Base-by-base conservation (phyloP, 2,329 filamentous ascomycete genomes). In the Paramyrothecium roridum region DNA sequence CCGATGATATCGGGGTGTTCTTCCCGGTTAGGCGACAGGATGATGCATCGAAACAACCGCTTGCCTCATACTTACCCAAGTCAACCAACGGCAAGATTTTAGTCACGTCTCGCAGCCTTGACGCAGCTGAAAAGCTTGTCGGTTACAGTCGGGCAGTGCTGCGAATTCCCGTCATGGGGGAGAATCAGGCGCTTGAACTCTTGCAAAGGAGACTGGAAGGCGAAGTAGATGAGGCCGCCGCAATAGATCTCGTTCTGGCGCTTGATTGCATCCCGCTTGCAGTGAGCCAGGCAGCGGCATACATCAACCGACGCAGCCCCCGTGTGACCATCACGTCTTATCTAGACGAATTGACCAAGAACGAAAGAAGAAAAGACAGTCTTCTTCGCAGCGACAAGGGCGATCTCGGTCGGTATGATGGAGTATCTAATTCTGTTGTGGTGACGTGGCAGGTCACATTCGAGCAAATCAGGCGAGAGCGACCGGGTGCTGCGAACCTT, bases 401-500 rank as follows among this genome's bases (percentile, higher is more conserved):
- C 8, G 56, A 61, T 34, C 48, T 56, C 19, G 47, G 55, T 21
- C 43, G 59, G 13, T 8, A 57, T 26, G 49, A 57, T 13, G 26
- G 48, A 11, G 55, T 56, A 3, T 66, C 66, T 0, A 68, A 67
- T 47, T 62, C 66, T n/a, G 52, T 68, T 33, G 52, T 63, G 2
- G 56, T 54, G 49, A 70, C 65, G 20, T 70, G 63, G 66, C 60
- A 65, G 51, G 56, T 70, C 20, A 65, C 59, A 7, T 68, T 70
- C 54, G 59, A 68, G 17, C 52, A 74, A 20, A 72, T 80, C 49
- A 68, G 65, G 13, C 54, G 59, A 2, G 57, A 62, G 43, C 57
- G 65, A 45, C 65, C 59, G 7, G 63, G 64, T 3, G 78, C 77
- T 8, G 69, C 77, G 6, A 62, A 75, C 19, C 61, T 80, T 11